A percentile compares a stretch with the other conserved stretches of the same genome.
phyloP scores from a whole-genome alignment of 1,284 basidiomycete genomes.

The Austropuccinia psidii region DNA sequence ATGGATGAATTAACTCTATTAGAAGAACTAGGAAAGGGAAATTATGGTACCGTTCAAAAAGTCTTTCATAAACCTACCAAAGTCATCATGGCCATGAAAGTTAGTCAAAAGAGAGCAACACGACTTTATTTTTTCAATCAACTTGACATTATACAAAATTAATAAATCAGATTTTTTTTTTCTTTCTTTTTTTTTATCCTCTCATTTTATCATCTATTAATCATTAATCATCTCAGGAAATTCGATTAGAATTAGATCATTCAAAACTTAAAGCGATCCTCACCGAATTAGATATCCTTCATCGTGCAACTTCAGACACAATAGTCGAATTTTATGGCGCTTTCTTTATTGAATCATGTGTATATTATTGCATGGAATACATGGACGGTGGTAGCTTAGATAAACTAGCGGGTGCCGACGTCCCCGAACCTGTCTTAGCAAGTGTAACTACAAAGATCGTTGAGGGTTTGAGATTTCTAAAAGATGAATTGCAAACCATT shows the following conservation, averaged over 20 bases:
- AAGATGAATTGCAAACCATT: conserved; percentile 93
- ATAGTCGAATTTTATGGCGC: conserved; percentile 99
- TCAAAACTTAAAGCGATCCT: conserved; percentile 91
- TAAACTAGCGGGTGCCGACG: conserved; percentile 62
- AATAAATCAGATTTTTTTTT: neutral
- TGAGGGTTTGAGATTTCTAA: conserved; percentile 85
- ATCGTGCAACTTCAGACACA: conserved; percentile 78
- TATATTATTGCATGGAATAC: conserved; percentile 99
- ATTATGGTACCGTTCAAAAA: conserved; percentile 95
- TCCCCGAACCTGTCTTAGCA: conserved; percentile 78
- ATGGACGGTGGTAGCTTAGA: conserved; percentile 96
- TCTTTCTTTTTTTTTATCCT: neutral
- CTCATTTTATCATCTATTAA: neutral
- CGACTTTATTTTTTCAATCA: neutral
- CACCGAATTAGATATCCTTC: conserved; percentile 96
- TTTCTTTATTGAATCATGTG: conserved; percentile 96
- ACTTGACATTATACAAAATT: neutral
- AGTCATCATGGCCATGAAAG: conserved; percentile 98
- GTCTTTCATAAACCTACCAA: conserved; percentile 89
- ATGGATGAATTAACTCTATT: conserved; percentile 87
- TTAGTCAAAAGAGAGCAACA: conserved; percentile 47
- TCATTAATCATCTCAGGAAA: conserved; percentile 61
- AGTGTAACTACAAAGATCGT: conserved; percentile 76
- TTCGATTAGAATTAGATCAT: conserved; percentile 90
- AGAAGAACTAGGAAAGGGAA: conserved; percentile 79